These are phyloP conservation scores for Prosopis cineraria DNA, from an alignment of 306 rosid species.

Conservation along the genomic window DNA sequence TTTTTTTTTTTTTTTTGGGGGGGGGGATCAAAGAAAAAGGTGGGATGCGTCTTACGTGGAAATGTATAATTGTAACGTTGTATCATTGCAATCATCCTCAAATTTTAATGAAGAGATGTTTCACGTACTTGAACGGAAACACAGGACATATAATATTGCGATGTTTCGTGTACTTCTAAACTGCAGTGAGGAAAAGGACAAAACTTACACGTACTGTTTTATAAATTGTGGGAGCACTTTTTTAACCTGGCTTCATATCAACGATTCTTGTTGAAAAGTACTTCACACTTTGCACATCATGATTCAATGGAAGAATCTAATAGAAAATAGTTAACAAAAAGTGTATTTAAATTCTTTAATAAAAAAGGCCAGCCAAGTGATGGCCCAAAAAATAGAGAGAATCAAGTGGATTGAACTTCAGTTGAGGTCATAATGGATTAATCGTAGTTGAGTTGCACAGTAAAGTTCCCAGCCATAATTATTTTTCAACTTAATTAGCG, in stretches of 20 bases:
- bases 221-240: background rate
- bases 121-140: conserved; percentile 29
- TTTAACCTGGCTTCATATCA: background rate
- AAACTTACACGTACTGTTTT: background rate
- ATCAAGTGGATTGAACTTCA: background rate
- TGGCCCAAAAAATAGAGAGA: background rate
- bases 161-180: too few relatives aligned
- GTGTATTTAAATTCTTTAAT: too few relatives aligned
- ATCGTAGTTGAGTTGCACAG: background rate
- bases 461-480: background rate
- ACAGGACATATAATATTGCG: too few relatives aligned
- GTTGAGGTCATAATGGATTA: background rate
- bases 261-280: background rate
- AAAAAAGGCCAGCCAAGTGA: background rate
- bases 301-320: background rate
- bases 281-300: background rate
- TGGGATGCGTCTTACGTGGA: conserved; percentile 41
- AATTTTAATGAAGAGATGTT: conserved; percentile 82
- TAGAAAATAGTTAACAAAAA: background rate
- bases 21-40: conserved; percentile 26
- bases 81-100: conserved; percentile 65
- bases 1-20: too few relatives aligned
- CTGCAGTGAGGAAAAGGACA: background rate
- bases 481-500: background rate
- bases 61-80: conserved; percentile 58